phyloP scores from a whole-genome alignment of 2,329 filamentous ascomycete genomes.

The Apiospora sp. region DNA sequence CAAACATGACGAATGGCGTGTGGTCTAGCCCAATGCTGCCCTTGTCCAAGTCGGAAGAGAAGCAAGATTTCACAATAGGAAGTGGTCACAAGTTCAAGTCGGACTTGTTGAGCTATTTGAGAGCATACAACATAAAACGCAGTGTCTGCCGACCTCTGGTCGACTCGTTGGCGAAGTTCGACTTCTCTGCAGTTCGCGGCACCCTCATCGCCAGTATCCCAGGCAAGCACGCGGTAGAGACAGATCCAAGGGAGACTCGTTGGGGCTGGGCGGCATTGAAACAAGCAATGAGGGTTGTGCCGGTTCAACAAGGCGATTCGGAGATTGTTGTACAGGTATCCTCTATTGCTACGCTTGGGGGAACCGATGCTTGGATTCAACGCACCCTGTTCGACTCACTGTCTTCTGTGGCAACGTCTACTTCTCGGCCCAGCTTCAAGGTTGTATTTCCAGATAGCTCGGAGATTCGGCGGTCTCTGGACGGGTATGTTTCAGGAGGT shows the following conservation, averaged over 20 bases:
- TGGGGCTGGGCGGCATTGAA: constrained; percentile 81
- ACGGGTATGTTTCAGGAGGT: constrained; percentile 78
- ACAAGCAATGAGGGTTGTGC: constrained; percentile 64
- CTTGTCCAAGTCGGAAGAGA: constrained; percentile 40
- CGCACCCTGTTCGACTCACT: constrained; percentile 64
- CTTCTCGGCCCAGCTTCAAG: constrained; percentile 61
- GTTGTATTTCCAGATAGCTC: constrained; percentile 83
- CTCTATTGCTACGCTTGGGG: constrained; percentile 81
- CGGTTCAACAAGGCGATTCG: constrained; percentile 49
- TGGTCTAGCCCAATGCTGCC: constrained; percentile 81
- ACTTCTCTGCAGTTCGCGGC: constrained; percentile 75
- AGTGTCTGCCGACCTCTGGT: constrained; percentile 63
- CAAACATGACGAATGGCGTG: constrained; percentile 84
- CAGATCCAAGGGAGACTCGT: constrained; percentile 58
- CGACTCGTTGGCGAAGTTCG: constrained; percentile 65
- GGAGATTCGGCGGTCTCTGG: constrained; percentile 78
- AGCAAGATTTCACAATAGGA: constrained; percentile 50
- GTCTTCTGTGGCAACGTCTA: constrained; percentile 35
- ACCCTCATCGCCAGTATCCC: constrained; percentile 83
- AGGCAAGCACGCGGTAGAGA: constrained; percentile 64
- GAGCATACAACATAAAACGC: constrained; percentile 69
- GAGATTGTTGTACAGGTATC: constrained; percentile 74
- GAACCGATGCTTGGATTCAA: constrained; percentile 75
- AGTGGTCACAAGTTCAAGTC: constrained; percentile 76
- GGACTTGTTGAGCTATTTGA: constrained; percentile 77